Evolutionary conservation across 2,329 filamentous ascomycete genomes (phyloP).

Genomic region (Calycina marina): DNA sequence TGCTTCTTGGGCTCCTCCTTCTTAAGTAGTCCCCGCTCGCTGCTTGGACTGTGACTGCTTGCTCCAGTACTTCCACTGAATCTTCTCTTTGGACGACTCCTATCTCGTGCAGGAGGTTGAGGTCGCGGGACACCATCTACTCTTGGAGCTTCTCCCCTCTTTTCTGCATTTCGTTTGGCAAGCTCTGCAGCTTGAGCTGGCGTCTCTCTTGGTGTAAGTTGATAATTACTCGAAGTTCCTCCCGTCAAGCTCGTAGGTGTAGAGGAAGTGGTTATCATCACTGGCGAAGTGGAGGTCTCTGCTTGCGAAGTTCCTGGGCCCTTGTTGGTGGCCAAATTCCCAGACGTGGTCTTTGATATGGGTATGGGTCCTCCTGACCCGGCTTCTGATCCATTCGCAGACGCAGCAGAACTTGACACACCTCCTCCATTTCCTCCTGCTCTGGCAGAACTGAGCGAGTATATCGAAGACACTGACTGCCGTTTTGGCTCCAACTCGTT

Average conservation of each 20-base stretch:
- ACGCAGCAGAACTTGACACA: conserved; percentile 35
- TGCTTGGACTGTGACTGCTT: conserved; percentile 68
- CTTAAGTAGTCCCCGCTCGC: conserved; percentile 43
- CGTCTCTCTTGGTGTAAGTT: conserved; percentile 26
- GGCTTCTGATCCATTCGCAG: conserved; percentile 38
- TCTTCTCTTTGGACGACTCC: conserved; percentile 56
- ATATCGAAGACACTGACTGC: conserved; percentile 58
- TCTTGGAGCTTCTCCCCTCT: no score
- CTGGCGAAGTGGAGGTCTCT: conserved; percentile 35
- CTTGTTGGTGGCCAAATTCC: conserved; percentile 11
- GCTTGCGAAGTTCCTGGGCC: conserved; percentile 24
- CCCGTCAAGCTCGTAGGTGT: conserved; percentile 27
- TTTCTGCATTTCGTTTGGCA: conserved; percentile 21
- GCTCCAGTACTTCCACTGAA: conserved; percentile 72
- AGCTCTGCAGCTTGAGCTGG: conserved; percentile 19
- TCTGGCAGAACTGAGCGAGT: conserved; percentile 47
- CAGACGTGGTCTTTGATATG: conserved; percentile 12
- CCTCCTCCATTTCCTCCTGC: conserved; percentile 28
- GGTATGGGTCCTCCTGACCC: conserved; percentile 11
- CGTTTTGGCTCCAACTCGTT: conserved; percentile 45
- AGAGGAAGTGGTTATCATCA: conserved; percentile 39
- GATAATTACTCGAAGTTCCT: conserved; percentile 29
- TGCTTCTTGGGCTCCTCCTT: conserved; percentile 49
- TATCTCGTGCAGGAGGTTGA: conserved; percentile 38
- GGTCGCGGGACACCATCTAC: conserved; percentile 21